Evolutionary conservation across 805 yeast genomes (phyloP).

Genomic region (Candida michaelii): DNA sequence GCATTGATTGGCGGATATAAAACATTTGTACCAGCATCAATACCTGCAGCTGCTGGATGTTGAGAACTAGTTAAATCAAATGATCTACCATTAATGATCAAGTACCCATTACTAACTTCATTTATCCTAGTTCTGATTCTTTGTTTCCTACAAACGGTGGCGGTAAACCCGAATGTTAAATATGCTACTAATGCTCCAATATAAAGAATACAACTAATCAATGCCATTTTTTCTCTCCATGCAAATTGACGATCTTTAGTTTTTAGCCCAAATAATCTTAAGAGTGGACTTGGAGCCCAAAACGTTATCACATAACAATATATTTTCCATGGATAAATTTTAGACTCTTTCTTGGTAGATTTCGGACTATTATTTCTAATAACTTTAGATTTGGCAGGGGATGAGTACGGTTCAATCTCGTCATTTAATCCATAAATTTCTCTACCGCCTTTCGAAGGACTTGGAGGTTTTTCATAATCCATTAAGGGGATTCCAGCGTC

Average conservation of each 20-base stretch:
- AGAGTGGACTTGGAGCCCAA: constrained; percentile 84
- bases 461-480: constrained; percentile 26
- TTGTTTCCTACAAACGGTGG: constrained; percentile 64
- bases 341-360: constrained; percentile 20
- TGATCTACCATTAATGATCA: constrained; percentile 81
- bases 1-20: constrained; percentile 85
- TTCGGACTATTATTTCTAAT: constrained; percentile 18
- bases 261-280: constrained; percentile 72
- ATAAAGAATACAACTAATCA: constrained; percentile 69
- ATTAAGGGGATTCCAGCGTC: constrained; percentile 46
- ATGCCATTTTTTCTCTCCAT: constrained; percentile 94
- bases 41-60: constrained; percentile 85
- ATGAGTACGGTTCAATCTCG: constrained; percentile 34
- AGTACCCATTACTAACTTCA: constrained; percentile 56
- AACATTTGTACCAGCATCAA: constrained; percentile 65
- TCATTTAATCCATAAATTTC: constrained; percentile 64
- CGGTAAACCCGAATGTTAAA: constrained; percentile 88
- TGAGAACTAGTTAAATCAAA: constrained; percentile 67
- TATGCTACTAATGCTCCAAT: constrained; percentile 80
- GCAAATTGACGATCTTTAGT: constrained; percentile 85
- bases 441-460: constrained; percentile 35
- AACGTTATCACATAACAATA: constrained; percentile 82
- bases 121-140: constrained; percentile 53
- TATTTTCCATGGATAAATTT: constrained; percentile 65
- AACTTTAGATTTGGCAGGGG: constrained; percentile 22